Base-by-base conservation (phyloP, 768 basidiomycete species). In the Tricholoma terreum region DNA sequence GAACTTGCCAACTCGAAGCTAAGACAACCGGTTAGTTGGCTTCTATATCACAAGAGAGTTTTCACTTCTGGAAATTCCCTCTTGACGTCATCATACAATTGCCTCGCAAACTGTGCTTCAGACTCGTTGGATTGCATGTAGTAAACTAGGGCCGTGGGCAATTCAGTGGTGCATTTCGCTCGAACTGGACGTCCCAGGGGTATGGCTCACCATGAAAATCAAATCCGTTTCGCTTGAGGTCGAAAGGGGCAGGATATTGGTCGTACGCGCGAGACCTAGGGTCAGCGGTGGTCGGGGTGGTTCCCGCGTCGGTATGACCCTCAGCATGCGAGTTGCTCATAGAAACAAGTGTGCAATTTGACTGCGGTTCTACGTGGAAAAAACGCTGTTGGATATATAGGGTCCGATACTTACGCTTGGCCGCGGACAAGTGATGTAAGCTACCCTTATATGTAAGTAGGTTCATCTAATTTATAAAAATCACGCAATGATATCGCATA, bases 51-150 rank as follows among this genome's bases (percentile, higher is more conserved):
- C 14, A n/a, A 30, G 21, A 50, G 9, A 21, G 27, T 27, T 46
- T 66, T 36, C 67, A 80, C 86, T 78, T 89, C 87, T 27, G 87
- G 87, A 68, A 88, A 89, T 63, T 89, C 87, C 55, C 81, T 69
- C 15, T 80, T 71, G 36, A 89, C 72, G 33, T 80, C 73, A 54
- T 85, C 84, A 59, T 88, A 81, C 49, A 89, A 73, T 52, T 83
- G 77, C 40, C 66, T 73, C 4, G 84, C 86, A 54, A 77, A 82
- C 46, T 78, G 69, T 0, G 69, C 51, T 48, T 89, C 77, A 14
- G 65, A 65, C 4, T 76, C 66, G 34, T 74, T 71, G 15, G 63
- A 66, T 11, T 75, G 81, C 71, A 81, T 80, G 69, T 86, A 87
- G 62, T 89, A 90, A 21, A 89, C 87, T 87, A 52, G 6, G 15